Conservation (phyloP, 139 green algal genomes). For the Coelastrella sp. region DNA sequence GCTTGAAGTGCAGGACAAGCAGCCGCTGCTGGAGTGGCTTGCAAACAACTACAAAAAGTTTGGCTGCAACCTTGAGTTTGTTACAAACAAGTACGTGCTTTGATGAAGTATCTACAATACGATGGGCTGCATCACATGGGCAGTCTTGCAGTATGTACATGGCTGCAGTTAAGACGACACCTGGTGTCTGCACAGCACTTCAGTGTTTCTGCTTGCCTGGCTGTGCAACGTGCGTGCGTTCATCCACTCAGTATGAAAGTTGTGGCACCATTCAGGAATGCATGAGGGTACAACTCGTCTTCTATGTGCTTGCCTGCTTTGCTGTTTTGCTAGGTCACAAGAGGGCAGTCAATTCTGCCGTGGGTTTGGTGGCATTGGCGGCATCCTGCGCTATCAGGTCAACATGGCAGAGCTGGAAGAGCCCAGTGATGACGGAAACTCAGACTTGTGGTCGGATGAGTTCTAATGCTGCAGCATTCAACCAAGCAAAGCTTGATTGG, state of each 20-base stretch:
- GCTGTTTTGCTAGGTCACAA: slow-evolving; percentile 66
- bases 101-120: too few species aligned
- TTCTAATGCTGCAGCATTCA: too few species aligned
- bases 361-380: slow-evolving; percentile 96
- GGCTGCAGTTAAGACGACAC: too few species aligned
- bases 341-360: slow-evolving; percentile 98
- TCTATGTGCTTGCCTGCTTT: neutral
- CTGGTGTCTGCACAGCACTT: too few species aligned
- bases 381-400: slow-evolving; percentile 92
- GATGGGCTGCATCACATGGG: too few species aligned
- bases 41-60: slow-evolving; percentile 99
- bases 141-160: too few species aligned
- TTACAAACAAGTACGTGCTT: slow-evolving; percentile 88
- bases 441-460: slow-evolving; percentile 49
- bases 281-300: too few species aligned
- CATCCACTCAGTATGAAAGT: too few species aligned
- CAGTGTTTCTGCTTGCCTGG: too few species aligned
- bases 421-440: slow-evolving; percentile 45
- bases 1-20: slow-evolving; percentile 94
- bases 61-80: slow-evolving; percentile 96
- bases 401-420: slow-evolving; percentile 57
- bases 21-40: slow-evolving; percentile 96
- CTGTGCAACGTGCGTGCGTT: too few species aligned
- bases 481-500: too few species aligned
- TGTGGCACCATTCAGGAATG: too few species aligned